A percentile compares a stretch with the other conserved stretches of the same genome.
These are phyloP conservation scores for Talaromyces adpressus DNA, from an alignment of 495 filamentous ascomycete genomes.

Conservation along the genomic window DNA sequence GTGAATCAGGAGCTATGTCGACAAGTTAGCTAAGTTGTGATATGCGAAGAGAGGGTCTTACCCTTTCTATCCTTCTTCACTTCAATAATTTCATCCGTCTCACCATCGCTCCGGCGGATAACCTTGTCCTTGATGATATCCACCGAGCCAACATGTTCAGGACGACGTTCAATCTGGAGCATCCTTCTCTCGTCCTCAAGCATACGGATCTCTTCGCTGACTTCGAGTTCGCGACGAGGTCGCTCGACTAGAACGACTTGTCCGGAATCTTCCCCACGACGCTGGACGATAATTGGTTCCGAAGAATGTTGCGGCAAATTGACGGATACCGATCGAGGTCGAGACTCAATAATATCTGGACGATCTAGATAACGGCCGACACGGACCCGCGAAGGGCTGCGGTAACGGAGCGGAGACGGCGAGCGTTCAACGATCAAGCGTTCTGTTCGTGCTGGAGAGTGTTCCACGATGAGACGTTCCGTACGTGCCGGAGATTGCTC, in stretches of 20 bases:
- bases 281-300: slow-evolving; percentile 21
- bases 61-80: slow-evolving; percentile 80
- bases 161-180: slow-evolving; percentile 35
- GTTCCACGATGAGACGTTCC: background rate
- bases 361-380: background rate
- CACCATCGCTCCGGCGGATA: slow-evolving; percentile 38
- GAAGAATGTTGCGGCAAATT: slow-evolving; percentile 29
- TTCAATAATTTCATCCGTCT: slow-evolving; percentile 47
- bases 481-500: slow-evolving; percentile 1
- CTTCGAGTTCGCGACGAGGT: slow-evolving; percentile 44
- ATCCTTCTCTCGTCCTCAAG: slow-evolving; percentile 46
- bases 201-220: slow-evolving; percentile 49
- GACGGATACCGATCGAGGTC: slow-evolving; percentile 33
- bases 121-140: slow-evolving; percentile 38
- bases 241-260: slow-evolving; percentile 50
- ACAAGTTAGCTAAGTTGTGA: slow-evolving; percentile 16
- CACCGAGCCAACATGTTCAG: slow-evolving; percentile 18
- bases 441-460: background rate
- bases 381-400: slow-evolving; percentile 3
- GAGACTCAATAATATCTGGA: slow-evolving; percentile 10
- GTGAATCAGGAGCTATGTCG: slow-evolving; percentile 49
- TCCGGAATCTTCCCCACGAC: slow-evolving; percentile 38
- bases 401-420: slow-evolving; percentile 6
- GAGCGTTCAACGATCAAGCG: slow-evolving; percentile 1
- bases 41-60: slow-evolving; percentile 44